These are phyloP conservation scores for Citrus trifoliata DNA, from an alignment of 345 rosid species.

Conservation along the genomic window DNA sequence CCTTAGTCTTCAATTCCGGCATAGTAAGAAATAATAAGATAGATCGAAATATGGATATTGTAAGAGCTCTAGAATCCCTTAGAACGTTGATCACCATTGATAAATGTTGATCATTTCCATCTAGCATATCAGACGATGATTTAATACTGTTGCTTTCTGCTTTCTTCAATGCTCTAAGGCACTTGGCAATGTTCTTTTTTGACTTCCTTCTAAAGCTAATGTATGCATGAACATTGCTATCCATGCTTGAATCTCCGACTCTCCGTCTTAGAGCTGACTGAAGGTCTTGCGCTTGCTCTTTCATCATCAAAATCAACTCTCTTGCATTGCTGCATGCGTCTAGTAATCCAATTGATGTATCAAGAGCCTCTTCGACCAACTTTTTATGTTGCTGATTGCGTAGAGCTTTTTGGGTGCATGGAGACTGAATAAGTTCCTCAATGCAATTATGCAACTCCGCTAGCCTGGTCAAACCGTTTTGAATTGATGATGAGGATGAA, in stretches of 20 bases:
- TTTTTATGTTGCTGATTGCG: constrained; percentile 10
- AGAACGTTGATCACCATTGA: constrained; percentile 19
- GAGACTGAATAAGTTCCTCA: constrained; percentile 31
- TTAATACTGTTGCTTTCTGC: constrained; percentile 21
- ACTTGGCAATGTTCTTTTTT: constrained; percentile 43
- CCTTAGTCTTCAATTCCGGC: constrained; percentile 17
- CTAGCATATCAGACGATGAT: constrained; percentile 5
- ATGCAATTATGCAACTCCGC: constrained; percentile 31
- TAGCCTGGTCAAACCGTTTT: constrained; percentile 29
- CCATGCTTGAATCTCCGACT: constrained; percentile 31
- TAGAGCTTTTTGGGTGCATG: constrained; percentile 24
- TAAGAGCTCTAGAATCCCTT: constrained; percentile 35
- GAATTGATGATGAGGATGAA: constrained; percentile 12
- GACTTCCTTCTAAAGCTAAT: constrained; percentile 54
- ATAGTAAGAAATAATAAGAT: constrained; percentile 41
- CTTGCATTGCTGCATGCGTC: constrained; percentile 40
- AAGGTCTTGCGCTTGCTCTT: constrained; percentile 35
- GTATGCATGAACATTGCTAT: constrained; percentile 39
- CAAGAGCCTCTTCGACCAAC: constrained; percentile 39
- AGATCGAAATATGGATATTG: constrained; percentile 37
- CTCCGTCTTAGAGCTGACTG: constrained; percentile 46
- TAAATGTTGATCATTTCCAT: constrained; percentile 22
- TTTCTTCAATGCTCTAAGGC: constrained; percentile 39
- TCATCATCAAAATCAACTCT: constrained; percentile 31
- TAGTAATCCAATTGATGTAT: constrained; percentile 39